Evolutionary conservation across 306 rosid species (phyloP).

Genomic region (Prunus persica): DNA sequence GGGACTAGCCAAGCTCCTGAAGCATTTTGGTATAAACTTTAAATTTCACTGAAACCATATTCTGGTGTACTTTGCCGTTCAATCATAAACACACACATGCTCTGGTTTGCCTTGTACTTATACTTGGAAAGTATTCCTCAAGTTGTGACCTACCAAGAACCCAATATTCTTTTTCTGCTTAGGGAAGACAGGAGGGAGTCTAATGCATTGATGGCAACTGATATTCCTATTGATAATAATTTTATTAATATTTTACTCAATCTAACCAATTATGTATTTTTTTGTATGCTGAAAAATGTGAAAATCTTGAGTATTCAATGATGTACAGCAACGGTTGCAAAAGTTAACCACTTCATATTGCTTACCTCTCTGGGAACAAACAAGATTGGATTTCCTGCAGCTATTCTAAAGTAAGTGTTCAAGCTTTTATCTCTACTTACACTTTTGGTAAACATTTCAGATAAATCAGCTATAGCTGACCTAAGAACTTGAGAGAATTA

Average conservation of each 20-base stretch:
- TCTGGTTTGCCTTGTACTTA: constrained; percentile 1
- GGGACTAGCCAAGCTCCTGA: not conserved
- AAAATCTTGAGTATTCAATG: constrained; percentile 18
- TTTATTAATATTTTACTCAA: not conserved
- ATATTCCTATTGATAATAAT: not conserved
- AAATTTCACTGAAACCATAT: not conserved
- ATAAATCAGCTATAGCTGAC: constrained; percentile 11
- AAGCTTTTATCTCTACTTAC: constrained; percentile 6
- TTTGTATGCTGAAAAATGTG: constrained; percentile 3
- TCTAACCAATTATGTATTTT: not conserved
- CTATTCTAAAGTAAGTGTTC: constrained; percentile 82
- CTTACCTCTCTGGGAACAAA: constrained; percentile 95
- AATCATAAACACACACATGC: not conserved
- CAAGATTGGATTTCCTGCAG: constrained; percentile 94
- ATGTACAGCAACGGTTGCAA: constrained; percentile 66
- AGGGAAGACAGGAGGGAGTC: not conserved
- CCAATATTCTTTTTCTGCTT: not conserved
- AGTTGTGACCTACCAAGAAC: not conserved
- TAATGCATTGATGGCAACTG: not conserved
- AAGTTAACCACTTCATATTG: constrained; percentile 75
- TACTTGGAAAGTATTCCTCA: not conserved
- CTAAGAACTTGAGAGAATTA: constrained; percentile 8
- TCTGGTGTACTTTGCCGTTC: not conserved
- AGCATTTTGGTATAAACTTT: not conserved
- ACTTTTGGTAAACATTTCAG: constrained; percentile 11